Evolutionary conservation across 257 asterid species (phyloP).

Genomic region (Scutellaria barbata): DNA sequence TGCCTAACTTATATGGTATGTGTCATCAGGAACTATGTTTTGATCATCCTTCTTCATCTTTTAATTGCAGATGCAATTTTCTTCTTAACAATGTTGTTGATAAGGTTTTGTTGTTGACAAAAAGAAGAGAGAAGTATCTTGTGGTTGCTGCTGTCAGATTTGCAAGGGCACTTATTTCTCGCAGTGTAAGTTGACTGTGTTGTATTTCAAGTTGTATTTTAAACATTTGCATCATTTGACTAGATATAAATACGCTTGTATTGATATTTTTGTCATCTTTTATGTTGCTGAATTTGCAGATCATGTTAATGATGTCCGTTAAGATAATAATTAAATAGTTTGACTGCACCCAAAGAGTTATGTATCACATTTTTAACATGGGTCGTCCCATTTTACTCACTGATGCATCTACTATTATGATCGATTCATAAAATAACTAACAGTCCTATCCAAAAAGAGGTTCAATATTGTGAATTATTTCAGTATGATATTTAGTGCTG

Average conservation of each 20-base stretch:
- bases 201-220: constrained; percentile 4
- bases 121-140: constrained; percentile 88
- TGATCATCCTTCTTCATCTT: constrained; percentile 20
- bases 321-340: constrained; percentile 2
- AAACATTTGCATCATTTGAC: constrained; percentile 3
- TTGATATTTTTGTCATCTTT: not conserved
- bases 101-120: constrained; percentile 80
- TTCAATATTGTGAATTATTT: constrained; percentile 20
- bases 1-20: constrained; percentile 18
- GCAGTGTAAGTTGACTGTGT: constrained; percentile 70
- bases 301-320: constrained; percentile 11
- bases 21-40: constrained; percentile 20
- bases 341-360: not conserved
- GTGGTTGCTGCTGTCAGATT: constrained; percentile 95
- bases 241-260: not conserved
- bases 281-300: constrained; percentile 23
- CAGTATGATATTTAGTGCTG: not conserved
- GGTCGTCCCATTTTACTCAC: constrained; percentile 17
- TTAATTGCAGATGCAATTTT: constrained; percentile 76
- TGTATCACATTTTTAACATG: not conserved
- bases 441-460: not conserved
- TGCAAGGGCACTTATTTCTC: constrained; percentile 80
- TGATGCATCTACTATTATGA: not conserved
- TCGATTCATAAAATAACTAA: constrained; percentile 3
- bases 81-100: constrained; percentile 84